Base-by-base conservation (phyloP, 1,284 basidiomycete species). In the Leccinum subfulvum region DNA sequence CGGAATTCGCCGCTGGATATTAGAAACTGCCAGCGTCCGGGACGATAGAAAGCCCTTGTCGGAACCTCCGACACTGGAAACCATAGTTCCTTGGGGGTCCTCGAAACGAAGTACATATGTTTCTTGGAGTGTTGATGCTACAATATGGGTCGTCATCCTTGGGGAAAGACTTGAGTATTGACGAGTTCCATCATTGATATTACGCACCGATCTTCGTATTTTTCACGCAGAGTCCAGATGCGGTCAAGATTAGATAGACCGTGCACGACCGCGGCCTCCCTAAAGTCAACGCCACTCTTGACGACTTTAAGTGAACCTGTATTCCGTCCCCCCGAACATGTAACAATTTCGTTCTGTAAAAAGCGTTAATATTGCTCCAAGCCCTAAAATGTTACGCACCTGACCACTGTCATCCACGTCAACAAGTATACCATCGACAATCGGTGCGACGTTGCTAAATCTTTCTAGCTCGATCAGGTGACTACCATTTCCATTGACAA, bases 381-480 rank as follows among this genome's bases (percentile, higher is more conserved):
- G 56, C 35, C 11, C 13, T 9, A 41, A 16, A 30, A 54, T 39
- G 44, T 21, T 3, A 73, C 84, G 69, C 68, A 92, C 92, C 76
- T 92, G 87, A 9, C 89, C 89, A 62, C 85, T 90, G 0, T 84
- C 83, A 58, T 94, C 92, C 3, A 83, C 80, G 71, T 95, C 90
- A 6, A 91, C 89, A 2, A 92, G 75, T 14, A 85, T 82, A 33
- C 95, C 92, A 73, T 98, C 97, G 65, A 90, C 76, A 47, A 98
- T 91, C 0, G 97, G 97, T 0, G 92, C 95, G 57, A 98, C 82
- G 69, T 95, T 96, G 69, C 86, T 85, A 76, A 85, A 92, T 6
- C 78, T 81, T 57, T 91, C 84, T 21, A 91, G 67, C 9, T 90
- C 81, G 16, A 83, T 79, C 2, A 93, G 64, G 68, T 79, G 84